Evolutionary conservation across 257 asterid genomes (phyloP), one percentile per base, ranked within the genome.

Genomic region (Nyctanthes arbortristis): DNA sequence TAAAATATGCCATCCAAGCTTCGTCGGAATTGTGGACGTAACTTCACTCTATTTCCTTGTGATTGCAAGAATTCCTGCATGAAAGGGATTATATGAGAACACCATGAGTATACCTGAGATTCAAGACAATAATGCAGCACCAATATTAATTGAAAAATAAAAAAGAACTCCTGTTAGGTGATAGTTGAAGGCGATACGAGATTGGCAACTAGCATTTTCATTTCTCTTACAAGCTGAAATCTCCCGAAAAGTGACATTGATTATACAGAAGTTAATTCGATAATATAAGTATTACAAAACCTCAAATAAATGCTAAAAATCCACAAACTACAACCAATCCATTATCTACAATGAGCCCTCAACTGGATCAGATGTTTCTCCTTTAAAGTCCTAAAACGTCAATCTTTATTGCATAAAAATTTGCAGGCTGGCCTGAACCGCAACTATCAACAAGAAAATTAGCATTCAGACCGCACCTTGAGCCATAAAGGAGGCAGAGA

Each of bases 401-500:
- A 27, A 11, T 49, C 58, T 8, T 7, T 49, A 20, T n/a, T 4
- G 58, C 12, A 49, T 49, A 49, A 18, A 18, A 20, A 49, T 20
- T 7, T 49, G 58, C 58, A 22, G 56, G 9, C 25, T 24, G 0
- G 6, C 56, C 3, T 18, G 11, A 29, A 11, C 52, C 12, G 40
- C 61, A 58, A 10, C 37, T 10, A 45, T 20, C 49, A 20, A 35
- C 16, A 54, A 31, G 28, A 28, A 13, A 49, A 22, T 49, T 20
- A 7, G 29, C 61, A 39, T 69, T 35, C 35, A 64, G 65, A 60
- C 28, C 84, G 39, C 65, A 93, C 99, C 89, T 82, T 82, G 70
- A 91, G 47, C 99, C 99, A 91, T 29, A 87, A 72, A 32, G 97
- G 83, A 78, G 97, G 96, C 11, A 91, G 31, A 11, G 99, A 93